These are phyloP conservation scores for Suillus discolor DNA, from an alignment of 768 basidiomycete genomes.

Conservation along the genomic window DNA sequence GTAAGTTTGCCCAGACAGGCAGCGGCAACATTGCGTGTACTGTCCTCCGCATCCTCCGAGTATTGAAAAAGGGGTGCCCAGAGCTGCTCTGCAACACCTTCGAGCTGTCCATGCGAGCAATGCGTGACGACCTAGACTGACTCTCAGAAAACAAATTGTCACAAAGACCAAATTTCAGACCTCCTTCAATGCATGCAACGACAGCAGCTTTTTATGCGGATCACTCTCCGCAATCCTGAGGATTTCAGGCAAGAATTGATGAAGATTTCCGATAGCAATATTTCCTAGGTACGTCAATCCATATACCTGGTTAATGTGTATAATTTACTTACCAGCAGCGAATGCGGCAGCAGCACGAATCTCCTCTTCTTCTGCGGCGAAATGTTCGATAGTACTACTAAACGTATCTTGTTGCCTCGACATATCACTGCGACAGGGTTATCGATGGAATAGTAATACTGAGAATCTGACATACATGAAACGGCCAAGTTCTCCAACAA, in stretches of 20 bases:
- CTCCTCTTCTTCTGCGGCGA: constrained; percentile 81
- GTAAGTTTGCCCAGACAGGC: constrained; percentile 96
- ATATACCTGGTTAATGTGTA: not conserved
- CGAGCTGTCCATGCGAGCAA: constrained; percentile 81
- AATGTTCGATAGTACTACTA: constrained; percentile 68
- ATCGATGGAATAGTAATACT: constrained; percentile 11
- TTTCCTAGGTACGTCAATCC: constrained; percentile 60
- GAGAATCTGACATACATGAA: constrained; percentile 58
- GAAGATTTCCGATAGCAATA: constrained; percentile 91
- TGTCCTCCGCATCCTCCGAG: constrained; percentile 88
- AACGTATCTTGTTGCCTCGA: constrained; percentile 81
- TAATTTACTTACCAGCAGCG: constrained; percentile 67
- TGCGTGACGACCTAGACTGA: constrained; percentile 81
- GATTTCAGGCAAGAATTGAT: constrained; percentile 83
- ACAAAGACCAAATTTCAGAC: constrained; percentile 37
- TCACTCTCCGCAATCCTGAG: constrained; percentile 77
- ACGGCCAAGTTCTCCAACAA: constrained; percentile 92
- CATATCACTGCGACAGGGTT: constrained; percentile 68
- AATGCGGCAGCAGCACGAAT: constrained; percentile 91
- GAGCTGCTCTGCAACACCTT: constrained; percentile 82
- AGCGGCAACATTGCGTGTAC: constrained; percentile 91
- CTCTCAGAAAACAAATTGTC: not conserved
- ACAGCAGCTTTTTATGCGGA: constrained; percentile 77
- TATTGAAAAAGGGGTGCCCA: constrained; percentile 94
- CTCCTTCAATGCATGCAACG: constrained; percentile 93